phyloP scores from a whole-genome alignment of 148 eudicot genomes.

The Dianthus caryophyllus region DNA sequence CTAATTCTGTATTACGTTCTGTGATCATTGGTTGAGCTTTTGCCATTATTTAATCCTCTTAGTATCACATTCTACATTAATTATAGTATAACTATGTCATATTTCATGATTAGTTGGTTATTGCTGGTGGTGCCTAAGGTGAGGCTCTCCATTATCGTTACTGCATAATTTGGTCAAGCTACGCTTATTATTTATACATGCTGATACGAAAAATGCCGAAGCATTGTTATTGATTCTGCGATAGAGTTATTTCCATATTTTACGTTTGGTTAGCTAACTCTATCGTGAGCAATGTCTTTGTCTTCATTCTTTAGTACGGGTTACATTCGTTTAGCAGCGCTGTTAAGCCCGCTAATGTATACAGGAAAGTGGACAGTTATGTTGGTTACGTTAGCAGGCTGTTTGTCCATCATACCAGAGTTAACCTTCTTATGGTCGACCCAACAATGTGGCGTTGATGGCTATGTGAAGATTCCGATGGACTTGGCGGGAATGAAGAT shows the following conservation, averaged over 20 bases:
- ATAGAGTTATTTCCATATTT: too few relatives aligned
- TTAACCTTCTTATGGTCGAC: conserved; percentile 29
- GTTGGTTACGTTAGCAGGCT: conserved; percentile 24
- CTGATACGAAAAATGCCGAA: background rate
- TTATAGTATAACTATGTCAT: background rate
- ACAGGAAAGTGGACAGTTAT: conserved; percentile 28
- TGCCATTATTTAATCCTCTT: background rate
- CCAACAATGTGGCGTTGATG: conserved; percentile 11
- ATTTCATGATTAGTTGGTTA: background rate
- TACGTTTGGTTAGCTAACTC: background rate
- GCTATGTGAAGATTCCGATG: conserved; percentile 31
- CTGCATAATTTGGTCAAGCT: conserved; percentile 10
- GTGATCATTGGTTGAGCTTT: background rate
- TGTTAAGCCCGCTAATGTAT: conserved; percentile 2
- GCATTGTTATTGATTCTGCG: too few relatives aligned
- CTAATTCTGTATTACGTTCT: background rate
- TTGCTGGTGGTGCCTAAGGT: conserved; percentile 1
- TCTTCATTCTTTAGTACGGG: conserved; percentile 5
- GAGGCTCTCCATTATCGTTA: conserved; percentile 22
- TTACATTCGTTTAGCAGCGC: conserved; percentile 9
- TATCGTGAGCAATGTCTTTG: conserved; percentile 16
- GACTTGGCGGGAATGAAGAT: conserved; percentile 36
- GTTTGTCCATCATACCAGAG: conserved; percentile 30
- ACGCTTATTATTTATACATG: background rate
- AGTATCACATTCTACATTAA: background rate